phyloP scores from a whole-genome alignment of 2,329 filamentous ascomycete genomes.

The Ceratocystis papillata region DNA sequence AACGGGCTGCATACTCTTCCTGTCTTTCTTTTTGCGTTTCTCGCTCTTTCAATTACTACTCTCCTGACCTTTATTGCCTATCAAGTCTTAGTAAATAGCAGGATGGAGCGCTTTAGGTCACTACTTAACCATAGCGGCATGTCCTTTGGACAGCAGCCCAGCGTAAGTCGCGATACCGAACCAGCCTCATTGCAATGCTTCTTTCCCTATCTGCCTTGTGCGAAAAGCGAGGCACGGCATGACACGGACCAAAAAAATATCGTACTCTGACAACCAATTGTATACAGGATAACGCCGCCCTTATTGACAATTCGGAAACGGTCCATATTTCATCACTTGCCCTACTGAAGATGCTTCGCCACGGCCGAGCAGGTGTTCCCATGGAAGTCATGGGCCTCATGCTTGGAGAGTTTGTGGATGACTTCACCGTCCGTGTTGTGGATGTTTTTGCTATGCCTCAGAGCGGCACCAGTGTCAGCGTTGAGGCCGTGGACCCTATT shows the following conservation, averaged over 20 bases:
- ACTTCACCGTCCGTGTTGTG: constrained; percentile 72
- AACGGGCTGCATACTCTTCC: neutral
- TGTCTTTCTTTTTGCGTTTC: neutral
- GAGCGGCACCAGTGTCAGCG: constrained; percentile 93
- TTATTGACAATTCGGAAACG: constrained; percentile 98
- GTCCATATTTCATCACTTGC: constrained; percentile 98
- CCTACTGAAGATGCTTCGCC: constrained; percentile 94
- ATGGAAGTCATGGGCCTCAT: constrained; percentile 99
- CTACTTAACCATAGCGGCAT: constrained; percentile 17
- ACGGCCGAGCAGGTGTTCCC: constrained; percentile 91
- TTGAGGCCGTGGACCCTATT: constrained; percentile 94
- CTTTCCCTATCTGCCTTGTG: neutral
- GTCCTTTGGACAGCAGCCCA: constrained; percentile 13
- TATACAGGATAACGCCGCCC: constrained; percentile 67
- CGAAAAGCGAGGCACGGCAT: neutral
- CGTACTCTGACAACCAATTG: neutral
- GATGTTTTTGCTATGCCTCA: constrained; percentile 99
- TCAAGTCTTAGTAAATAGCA: constrained; percentile 1
- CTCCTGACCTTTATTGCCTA: neutral
- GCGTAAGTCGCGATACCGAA: constrained; percentile 17
- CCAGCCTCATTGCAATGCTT: neutral
- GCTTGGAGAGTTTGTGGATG: constrained; percentile 44
- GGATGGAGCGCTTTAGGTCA: constrained; percentile 23
- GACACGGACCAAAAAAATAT: neutral
- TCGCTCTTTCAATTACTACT: neutral